Base-by-base conservation (phyloP, 2,329 filamentous ascomycete species). In the Fonsecaea pugnacius region DNA sequence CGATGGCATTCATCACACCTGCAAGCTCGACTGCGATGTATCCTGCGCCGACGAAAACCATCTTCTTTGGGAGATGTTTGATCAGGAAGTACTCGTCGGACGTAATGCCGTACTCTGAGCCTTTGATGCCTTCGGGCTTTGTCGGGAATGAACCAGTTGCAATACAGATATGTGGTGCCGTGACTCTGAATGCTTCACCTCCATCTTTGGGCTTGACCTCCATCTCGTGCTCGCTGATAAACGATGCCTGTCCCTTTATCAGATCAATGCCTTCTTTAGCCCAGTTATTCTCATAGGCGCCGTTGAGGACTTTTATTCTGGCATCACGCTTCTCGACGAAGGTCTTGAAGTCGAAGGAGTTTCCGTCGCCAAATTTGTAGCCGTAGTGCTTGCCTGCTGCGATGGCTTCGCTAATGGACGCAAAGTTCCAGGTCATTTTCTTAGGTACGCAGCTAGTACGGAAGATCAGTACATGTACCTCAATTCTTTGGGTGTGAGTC, bases 401-500 rank as follows among this genome's bases (percentile, higher is more conserved):
- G 8, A 83, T 71, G n/a, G 75, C 75, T 71, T 83, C 81, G 55
- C 78, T 77, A 65, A 84, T 76, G 32, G 79, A 78, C 4, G 80
- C 79, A 64, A 82, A 81, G 71, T 83, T 82, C 79, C 79, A 83
- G 52, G 80, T 82, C 75, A 83, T 82, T 67, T 83, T 83, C 73
- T 83, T 83, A 32, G 82, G 82, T 6, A 83, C 79, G 67, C 81
- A 84, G 62, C 82, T 82, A 60, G 35, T 16, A 38, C 32, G 27
- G 16, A 10, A 50, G 10, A 27, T 66, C 53, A 64, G 66, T 43
- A 52, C 21, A 43, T 32, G n/a, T 35, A 62, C 59, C 52, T 54
- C 27, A 36, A 9, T 10, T 21, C 38, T 4, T 36, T 56, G 16
- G 58, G 58, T 38, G 54, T 36, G 10, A 18, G n/a, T 18, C 40